Evolutionary conservation across 148 eudicot species (phyloP).

Genomic region (Euryodendron excelsum): DNA sequence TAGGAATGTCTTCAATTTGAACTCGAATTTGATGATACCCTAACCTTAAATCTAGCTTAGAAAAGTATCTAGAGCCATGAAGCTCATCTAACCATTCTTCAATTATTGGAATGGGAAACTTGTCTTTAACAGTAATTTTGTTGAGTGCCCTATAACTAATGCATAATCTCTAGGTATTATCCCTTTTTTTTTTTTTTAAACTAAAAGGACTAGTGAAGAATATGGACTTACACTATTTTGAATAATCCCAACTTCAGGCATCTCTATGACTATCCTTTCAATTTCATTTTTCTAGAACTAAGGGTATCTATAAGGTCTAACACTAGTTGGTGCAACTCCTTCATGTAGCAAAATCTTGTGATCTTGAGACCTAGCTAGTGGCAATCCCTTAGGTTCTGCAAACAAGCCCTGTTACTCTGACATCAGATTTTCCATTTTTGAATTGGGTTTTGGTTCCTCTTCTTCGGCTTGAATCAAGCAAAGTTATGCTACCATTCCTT

Average conservation of each 20-base stretch:
- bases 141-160: neutral
- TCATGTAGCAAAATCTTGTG: neutral
- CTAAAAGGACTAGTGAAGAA: neutral
- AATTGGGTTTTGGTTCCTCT: too few species aligned
- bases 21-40: neutral
- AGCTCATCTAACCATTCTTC: neutral
- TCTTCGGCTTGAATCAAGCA: too few species aligned
- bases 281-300: neutral
- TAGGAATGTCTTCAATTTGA: neutral
- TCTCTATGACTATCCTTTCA: neutral
- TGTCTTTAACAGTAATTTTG: neutral
- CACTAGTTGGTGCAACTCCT: neutral
- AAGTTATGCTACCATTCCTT: too few species aligned
- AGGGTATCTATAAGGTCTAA: neutral
- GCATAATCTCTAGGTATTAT: neutral
- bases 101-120: neutral
- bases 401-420: too few species aligned
- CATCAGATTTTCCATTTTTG: too few species aligned
- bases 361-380: neutral
- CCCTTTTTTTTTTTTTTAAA: neutral
- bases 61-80: neutral
- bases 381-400: neutral
- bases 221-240: neutral
- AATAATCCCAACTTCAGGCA: neutral
- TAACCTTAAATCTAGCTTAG: neutral